These are phyloP conservation scores for Stachybotrys chlorohalonatus DNA, from an alignment of 2,329 filamentous ascomycete species.

Conservation along the genomic window DNA sequence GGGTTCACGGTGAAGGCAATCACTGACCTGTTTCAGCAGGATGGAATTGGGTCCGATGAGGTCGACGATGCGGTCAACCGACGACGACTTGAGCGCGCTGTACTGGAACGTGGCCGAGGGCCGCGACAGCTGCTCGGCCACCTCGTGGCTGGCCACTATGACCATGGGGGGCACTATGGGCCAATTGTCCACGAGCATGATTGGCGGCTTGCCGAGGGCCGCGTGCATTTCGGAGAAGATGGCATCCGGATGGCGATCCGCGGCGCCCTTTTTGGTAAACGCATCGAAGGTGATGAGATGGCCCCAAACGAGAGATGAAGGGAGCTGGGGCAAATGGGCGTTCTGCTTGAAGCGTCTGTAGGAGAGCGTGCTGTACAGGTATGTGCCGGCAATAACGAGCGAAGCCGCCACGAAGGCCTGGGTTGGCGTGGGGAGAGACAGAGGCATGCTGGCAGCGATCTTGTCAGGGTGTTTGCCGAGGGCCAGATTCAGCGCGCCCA, in stretches of 20 bases:
- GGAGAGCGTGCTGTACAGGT: background rate
- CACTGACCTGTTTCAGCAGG: slow-evolving; percentile 2
- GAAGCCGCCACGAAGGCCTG: background rate
- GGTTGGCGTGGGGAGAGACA: background rate
- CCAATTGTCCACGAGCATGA: slow-evolving; percentile 24
- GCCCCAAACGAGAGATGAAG: background rate
- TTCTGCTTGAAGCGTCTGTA: slow-evolving; percentile 1
- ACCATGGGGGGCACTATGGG: slow-evolving; percentile 22
- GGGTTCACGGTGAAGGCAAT: background rate
- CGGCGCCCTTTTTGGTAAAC: background rate
- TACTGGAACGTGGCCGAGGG: slow-evolving; percentile 19
- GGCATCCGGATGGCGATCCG: slow-evolving; percentile 11
- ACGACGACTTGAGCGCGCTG: slow-evolving; percentile 22
- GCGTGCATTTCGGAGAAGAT: slow-evolving; percentile 13
- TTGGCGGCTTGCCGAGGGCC: slow-evolving; percentile 18
- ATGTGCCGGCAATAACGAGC: background rate
- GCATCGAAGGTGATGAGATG: slow-evolving; percentile 1
- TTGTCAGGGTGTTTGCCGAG: too few relatives aligned
- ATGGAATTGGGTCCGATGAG: slow-evolving; percentile 13
- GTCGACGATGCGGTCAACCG: slow-evolving; percentile 12
- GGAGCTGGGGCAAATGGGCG: slow-evolving; percentile 1
- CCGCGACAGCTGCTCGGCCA: slow-evolving; percentile 28
- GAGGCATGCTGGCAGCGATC: background rate
- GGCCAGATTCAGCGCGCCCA: too few relatives aligned
- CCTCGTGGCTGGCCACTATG: slow-evolving; percentile 19